Evolutionary conservation across 441 rosid species (phyloP), one percentile per base, ranked within the genome.

Genomic region (Populus trichocarpa): DNA sequence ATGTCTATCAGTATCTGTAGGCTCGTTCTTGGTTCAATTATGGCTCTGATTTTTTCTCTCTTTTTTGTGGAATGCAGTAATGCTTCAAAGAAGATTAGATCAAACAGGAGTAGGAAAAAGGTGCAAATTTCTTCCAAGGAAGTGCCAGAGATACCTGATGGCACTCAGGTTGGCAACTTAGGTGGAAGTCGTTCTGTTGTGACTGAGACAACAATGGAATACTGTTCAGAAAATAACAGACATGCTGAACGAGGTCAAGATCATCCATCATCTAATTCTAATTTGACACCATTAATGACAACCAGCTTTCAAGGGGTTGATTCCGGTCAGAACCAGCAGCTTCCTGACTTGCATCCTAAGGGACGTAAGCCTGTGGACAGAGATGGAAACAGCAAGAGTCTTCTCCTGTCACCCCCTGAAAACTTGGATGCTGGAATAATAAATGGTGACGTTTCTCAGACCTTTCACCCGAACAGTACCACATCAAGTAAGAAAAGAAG

Each of bases 11-110:
- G 33, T 57, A 6, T 69, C n/a, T 71, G 12, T 53, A 23, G 61
- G 26, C 25, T 53, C 42, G 16, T 20, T 65, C 8, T 33, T 73
- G 40, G 25, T 46, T 72, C 30, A 70, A 40, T 71, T 40, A 10
- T 71, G 59, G 28, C 53, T 40, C 9, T 73, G 35, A 23, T 23
- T 67, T 23, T 67, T 38, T 36, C 32, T 70, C 28, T 35, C 68
- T n/a, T 70, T 66, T 63, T 20, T 59, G 40, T 74, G 74, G 57
- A 72, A 40, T 84, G 68, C 83, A 84, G 88, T 65, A 78, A 67
- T 50, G 10, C 70, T 74, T 26, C 66, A 65, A 80, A 73, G 73
- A 83, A 76, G 74, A 74, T 33, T 40, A 78, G 63, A 84, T 68
- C 79, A 42, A 46, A 46, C 74, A 81, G 75, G 74, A 2, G 64